Evolutionary conservation across 148 eudicot genomes (phyloP), one percentile per base, ranked within the genome.

Genomic region (Arctostaphylos glauca): DNA sequence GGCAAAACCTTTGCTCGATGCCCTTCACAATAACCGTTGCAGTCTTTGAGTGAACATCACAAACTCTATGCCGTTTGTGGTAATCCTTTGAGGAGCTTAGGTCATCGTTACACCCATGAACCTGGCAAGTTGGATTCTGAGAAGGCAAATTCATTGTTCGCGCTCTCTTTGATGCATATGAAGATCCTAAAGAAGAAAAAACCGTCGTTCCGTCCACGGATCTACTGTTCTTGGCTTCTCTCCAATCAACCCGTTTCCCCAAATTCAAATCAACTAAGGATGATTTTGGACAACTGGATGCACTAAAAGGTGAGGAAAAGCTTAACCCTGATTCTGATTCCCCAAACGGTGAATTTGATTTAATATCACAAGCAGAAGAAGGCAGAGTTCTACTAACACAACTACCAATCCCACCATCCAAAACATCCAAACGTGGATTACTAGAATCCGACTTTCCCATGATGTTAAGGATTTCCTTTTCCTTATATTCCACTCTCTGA

Each of bases 1-100:
- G 99, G 85, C 99, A 96, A 88, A 96, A 96, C 80, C 99, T 93
- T 64, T 94, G 95, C 79, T 92, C 92, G 53, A 92, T 85, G 50
- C 97, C 94, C 83, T 92, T 96, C 43, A 96, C 96, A 87, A 96
- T 85, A 50, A 96, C 99, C 80, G 87, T 89, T 38, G 89, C 76
- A 47, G 88, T 87, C 84, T 88, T 89, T 3, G 91, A 85, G 86
- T 89, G 91, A 70, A 67, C 85, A 71, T 89, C 88, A 77, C 91
- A 89, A n/a, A 89, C 90, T 86, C 82, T 89, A 79, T 89, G 91
- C 89, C 89, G 76, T 82, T 82, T 87, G 79, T 89, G 83, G 31
- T 89, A 90, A 25, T 88, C 89, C 31, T 90, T 90, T 9, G 48
- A 84, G 47, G 88, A 83, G 73, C 85, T 81, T 41, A 89, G 89